A percentile compares a stretch with the other conserved stretches of the same genome.
Conservation (phyloP, 2,329 filamentous ascomycete species). For the Geoglossum cookeanum region DNA sequence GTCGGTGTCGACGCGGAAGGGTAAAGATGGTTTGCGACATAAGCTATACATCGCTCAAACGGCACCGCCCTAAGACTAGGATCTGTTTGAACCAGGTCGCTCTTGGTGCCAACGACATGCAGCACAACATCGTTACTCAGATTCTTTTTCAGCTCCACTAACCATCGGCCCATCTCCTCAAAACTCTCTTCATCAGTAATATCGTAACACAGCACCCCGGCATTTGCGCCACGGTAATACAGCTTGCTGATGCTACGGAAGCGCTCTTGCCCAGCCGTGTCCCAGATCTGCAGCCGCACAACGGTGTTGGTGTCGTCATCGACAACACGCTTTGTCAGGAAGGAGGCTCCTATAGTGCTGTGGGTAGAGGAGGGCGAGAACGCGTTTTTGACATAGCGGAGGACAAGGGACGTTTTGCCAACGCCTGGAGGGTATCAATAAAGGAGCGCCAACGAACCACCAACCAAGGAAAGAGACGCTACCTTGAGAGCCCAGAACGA, state of each 20-base stretch:
- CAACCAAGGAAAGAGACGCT: not conserved
- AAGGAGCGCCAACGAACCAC: not conserved
- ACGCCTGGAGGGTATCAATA: constrained; percentile 20
- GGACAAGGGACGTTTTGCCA: constrained; percentile 32
- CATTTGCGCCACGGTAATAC: constrained; percentile 91
- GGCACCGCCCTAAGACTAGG: constrained; percentile 64
- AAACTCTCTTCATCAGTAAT: constrained; percentile 78
- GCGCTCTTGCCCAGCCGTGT: constrained; percentile 87
- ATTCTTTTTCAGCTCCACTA: constrained; percentile 66
- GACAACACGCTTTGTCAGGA: constrained; percentile 59
- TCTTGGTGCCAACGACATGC: constrained; percentile 89
- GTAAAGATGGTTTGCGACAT: constrained; percentile 79
- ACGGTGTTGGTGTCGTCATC: constrained; percentile 72
- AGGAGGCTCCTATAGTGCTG: constrained; percentile 63
- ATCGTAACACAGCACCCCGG: constrained; percentile 85
- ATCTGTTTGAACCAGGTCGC: constrained; percentile 74
- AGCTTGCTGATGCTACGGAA: constrained; percentile 88
- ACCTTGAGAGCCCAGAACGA: constrained; percentile 32
- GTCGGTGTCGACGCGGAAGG: constrained; percentile 26
- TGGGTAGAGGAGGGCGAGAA: constrained; percentile 23
- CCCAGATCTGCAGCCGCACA: constrained; percentile 90
- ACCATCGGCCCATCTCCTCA: constrained; percentile 80
- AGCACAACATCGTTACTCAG: constrained; percentile 60
- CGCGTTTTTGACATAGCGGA: constrained; percentile 26
- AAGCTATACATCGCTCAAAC: constrained; percentile 89